A percentile compares a stretch with the other conserved stretches of the same genome.
Evolutionary conservation across 2,329 filamentous ascomycete genomes (phyloP).

Genomic region (Dothistroma pini): DNA sequence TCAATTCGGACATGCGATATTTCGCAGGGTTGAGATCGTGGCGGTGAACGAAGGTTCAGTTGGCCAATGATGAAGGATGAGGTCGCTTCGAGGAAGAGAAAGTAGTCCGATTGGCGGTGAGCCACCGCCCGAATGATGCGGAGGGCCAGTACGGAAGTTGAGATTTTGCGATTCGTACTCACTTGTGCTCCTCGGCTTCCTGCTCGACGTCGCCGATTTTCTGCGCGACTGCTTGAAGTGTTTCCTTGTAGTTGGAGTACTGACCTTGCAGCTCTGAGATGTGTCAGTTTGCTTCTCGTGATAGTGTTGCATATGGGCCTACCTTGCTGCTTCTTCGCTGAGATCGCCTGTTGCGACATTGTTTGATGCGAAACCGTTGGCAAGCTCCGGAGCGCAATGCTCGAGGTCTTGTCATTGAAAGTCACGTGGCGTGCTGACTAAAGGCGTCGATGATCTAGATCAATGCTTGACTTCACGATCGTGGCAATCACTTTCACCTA

Average conservation of each 20-base stretch:
- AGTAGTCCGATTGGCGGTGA: conserved; percentile 27
- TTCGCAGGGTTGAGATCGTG: conserved; percentile 7
- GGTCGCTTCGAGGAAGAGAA: conserved; percentile 1
- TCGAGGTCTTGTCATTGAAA: neutral
- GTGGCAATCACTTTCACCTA: neutral
- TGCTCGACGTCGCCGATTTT: conserved; percentile 98
- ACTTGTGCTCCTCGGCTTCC: conserved; percentile 98
- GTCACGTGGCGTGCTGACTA: neutral
- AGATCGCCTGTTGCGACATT: conserved; percentile 50
- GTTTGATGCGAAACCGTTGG: conserved; percentile 11
- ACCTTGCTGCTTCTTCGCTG: conserved; percentile 74
- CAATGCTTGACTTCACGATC: neutral
- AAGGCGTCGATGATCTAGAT: neutral
- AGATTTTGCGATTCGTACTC: conserved; percentile 29
- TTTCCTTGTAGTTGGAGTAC: conserved; percentile 72
- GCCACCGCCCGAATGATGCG: conserved; percentile 22
- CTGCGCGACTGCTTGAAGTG: conserved; percentile 84
- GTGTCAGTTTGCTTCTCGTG: conserved; percentile 6
- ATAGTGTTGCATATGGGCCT: conserved; percentile 4
- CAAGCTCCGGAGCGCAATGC: neutral
- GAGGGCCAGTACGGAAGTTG: neutral
- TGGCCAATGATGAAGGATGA: conserved; percentile 6
- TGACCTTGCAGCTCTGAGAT: conserved; percentile 69
- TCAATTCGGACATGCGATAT: neutral
- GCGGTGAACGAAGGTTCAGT: conserved; percentile 38